Conservation (phyloP, 306 rosid genomes). For the Fragaria ananassa region DNA sequence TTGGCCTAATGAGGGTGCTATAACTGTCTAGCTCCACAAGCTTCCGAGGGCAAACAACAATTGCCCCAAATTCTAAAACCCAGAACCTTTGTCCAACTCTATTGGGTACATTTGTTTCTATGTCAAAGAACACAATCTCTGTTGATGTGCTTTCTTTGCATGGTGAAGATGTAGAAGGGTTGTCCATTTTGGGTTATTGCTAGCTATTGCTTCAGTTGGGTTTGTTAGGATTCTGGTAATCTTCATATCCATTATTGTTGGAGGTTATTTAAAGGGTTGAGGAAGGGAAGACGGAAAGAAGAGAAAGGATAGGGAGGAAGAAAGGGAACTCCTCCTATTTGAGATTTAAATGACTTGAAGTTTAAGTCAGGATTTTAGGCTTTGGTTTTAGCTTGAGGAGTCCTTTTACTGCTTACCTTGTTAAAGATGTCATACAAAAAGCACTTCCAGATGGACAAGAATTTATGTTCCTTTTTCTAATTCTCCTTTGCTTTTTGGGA, state of each 20-base stretch:
- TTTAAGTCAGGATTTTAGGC: conserved; percentile 45
- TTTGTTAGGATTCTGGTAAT: conserved; percentile 8
- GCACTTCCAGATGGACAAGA: conserved; percentile 28
- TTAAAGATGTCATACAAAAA: conserved; percentile 39
- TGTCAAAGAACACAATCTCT: conserved; percentile 87
- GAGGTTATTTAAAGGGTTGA: conserved; percentile 17
- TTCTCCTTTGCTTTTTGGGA: conserved; percentile 33
- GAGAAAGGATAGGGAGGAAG: conserved; percentile 28
- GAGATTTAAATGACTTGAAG: conserved; percentile 63
- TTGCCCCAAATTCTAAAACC: conserved; percentile 87
- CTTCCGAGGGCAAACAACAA: conserved; percentile 62
- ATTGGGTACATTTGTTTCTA: conserved; percentile 89
- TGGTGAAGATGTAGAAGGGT: conserved; percentile 28
- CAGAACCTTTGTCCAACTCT: conserved; percentile 59
- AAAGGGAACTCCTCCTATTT: conserved; percentile 35
- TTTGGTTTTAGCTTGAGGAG: conserved; percentile 40
- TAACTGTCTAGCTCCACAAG: conserved; percentile 77
- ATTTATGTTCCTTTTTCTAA: conserved; percentile 19
- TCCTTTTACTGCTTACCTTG: conserved; percentile 58
- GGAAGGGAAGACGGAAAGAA: conserved; percentile 17
- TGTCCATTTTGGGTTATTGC: conserved; percentile 34
- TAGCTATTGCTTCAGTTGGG: not conserved
- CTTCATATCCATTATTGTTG: not conserved
- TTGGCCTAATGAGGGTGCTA: conserved; percentile 64
- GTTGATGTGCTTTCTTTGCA: conserved; percentile 35